Evolutionary conservation across 2,329 filamentous ascomycete species (phyloP).

Genomic region (Penicillium aurantiogriseum): DNA sequence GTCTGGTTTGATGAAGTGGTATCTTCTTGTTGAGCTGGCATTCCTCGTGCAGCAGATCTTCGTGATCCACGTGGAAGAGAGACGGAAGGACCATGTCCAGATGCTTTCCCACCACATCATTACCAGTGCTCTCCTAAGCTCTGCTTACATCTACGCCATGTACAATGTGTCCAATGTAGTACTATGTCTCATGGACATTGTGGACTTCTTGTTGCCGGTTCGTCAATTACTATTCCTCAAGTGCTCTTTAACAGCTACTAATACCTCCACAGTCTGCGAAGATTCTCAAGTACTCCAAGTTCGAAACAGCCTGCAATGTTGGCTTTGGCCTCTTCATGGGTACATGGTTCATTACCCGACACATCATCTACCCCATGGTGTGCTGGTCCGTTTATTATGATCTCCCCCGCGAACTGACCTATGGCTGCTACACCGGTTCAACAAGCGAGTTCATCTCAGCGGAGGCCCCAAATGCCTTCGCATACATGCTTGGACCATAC

Average conservation of each 20-base stretch:
- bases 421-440: constrained; percentile 67
- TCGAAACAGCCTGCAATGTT: constrained; percentile 71
- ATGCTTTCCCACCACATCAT: constrained; percentile 96
- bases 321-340: constrained; percentile 83
- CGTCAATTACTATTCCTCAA: constrained; percentile 30
- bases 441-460: constrained; percentile 36
- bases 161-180: constrained; percentile 87
- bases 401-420: constrained; percentile 62
- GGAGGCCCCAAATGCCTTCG: constrained; percentile 45
- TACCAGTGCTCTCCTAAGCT: constrained; percentile 75
- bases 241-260: constrained; percentile 1
- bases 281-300: constrained; percentile 85
- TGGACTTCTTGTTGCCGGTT: constrained; percentile 85
- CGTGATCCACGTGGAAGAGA: constrained; percentile 91
- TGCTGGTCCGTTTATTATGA: constrained; percentile 76
- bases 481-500: constrained; percentile 73
- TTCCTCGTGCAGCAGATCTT: constrained; percentile 95
- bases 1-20: constrained; percentile 73
- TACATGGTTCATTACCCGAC: constrained; percentile 79
- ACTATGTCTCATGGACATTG: constrained; percentile 87
- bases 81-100: constrained; percentile 90
- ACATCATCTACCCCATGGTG: constrained; percentile 73
- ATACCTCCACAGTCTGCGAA: constrained; percentile 68
- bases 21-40: constrained; percentile 83
- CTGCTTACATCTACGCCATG: constrained; percentile 82